Evolutionary conservation across 2,329 filamentous ascomycete species (phyloP), one percentile per base, ranked within the genome.

Genomic region (Conoideocrella luteorostrata): DNA sequence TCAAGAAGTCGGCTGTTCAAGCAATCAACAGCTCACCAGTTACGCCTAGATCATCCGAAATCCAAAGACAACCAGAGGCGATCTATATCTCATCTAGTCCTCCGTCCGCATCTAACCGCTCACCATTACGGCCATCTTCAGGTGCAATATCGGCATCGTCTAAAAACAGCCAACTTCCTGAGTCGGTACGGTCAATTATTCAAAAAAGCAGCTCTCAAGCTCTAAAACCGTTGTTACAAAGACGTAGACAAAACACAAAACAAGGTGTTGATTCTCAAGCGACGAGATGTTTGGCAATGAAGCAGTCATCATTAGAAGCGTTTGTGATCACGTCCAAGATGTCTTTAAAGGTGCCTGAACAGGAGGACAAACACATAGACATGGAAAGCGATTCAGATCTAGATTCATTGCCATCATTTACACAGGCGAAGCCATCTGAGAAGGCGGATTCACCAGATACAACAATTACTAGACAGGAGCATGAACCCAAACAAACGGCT

Each of bases 31-130:
- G 65, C 69, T 72, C 67, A 71, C 70, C 65, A 55, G 49, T 51
- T 45, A 54, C 56, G 50, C 64, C 66, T 62, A 72, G 68, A 54
- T 62, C 53, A 47, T 52, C 47, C 52, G 53, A 37, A 45, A 30
- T 43, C 24, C 42, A 43, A 40, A 44, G 41, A 46, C 45, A 44
- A 44, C 51, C 54, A 54, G 61, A 71, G 53, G 51, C 68, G 48
- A 70, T 74, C 59, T 39, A 66, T 50, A 65, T 73, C 56, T 58
- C 64, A 51, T 72, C 69, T 57, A 72, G 69, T 48, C 45, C 42
- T 2, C 69, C 70, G 41, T 50, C 56, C 57, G 45, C 40, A 34
- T 39, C 48, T 18, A 43, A 47, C 34, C 43, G 55, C 23, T 62
- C 65, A 50, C 56, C 61, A 59, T 35, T 21, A 29, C 21, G 32